Evolutionary conservation across 192 early-diverging fungal species (phyloP), one percentile per base, ranked within the genome.

Genomic region (Entomortierella chlamydospora): DNA sequence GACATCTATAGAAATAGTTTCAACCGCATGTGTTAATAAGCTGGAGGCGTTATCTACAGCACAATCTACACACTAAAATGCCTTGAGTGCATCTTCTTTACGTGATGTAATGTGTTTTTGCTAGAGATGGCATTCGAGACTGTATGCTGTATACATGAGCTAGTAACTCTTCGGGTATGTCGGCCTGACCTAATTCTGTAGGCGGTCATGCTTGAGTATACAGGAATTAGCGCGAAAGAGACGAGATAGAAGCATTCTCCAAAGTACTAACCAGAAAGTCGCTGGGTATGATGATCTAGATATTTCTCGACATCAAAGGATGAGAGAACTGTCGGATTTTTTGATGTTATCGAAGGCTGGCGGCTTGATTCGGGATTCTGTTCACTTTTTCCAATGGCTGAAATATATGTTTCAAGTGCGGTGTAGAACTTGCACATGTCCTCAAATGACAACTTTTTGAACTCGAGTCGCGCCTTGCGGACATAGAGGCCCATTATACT

Each of bases 401-500:
- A 49, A n/a, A 62, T 72, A 26, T 83, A 83, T 0, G 60, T 65
- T 37, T 63, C 61, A 42, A 83, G 47, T 2, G 72, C 77, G 6
- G 42, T 65, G 34, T 65, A 80, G 1, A 80, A 41, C 30, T 72
- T 66, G 15, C 65, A 69, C 28, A 58, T 59, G 15, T 66, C 51
- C 22, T 80, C 70, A 15, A 79, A 82, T 18, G 55, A 41, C 13
- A 74, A 25, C 47, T 73, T 68, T 50, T 57, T 69, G 50, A 61
- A 84, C 50, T 81, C 83, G 13, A 82, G 49, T 49, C 71, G 61
- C 6, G 74, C 81, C 55, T 73, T 81, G 0, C 83, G 67, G 15
- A 82, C 74, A 39, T 80, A 84, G 20, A 84, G 45, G 6, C 81
- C 83, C 50, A 84, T 61, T 4, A 82, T 47, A 60, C 83, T 84